Base-by-base conservation (phyloP, 768 basidiomycete species). In the Tricholoma sp. region DNA sequence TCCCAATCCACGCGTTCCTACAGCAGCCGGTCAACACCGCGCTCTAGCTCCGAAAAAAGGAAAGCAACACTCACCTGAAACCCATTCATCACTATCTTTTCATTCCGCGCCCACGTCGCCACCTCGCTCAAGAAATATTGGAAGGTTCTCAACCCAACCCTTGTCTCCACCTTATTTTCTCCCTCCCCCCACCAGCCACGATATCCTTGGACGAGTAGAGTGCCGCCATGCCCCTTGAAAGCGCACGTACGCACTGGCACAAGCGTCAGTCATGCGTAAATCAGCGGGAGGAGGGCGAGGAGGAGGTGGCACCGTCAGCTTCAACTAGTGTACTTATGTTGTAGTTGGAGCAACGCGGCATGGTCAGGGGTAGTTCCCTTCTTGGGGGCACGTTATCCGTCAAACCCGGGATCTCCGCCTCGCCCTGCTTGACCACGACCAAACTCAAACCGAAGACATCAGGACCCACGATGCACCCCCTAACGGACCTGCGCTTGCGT, bases 401-500 rank as follows among this genome's bases (percentile, higher is more conserved):
- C 53, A 99, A 77, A 28, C 93, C 95, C 24, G 94, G n/a, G n/a
- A n/a, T n/a, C n/a, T n/a, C n/a, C n/a, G n/a, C n/a, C n/a, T n/a
- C n/a, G n/a, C n/a, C n/a, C 78, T 97, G 89, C 83, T 97, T 98
- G 76, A 97, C 92, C 65, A 99, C 88, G 70, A 95, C 87, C 62
- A 95, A 79, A 50, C 91, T 89, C 62, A 99, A 84, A 59, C 97
- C 95, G 54, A 94, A 89, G 65, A 98, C 96, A 74, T 99, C 94
- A 68, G 93, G 83, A 62, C 91, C 94, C 70, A 98, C 91, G 75
- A 98, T 98, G 82, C 94, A 96, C 33, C 96, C 96, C 60, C 96
- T 91, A 60, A 99, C 92, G 66, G 95, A 97, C 78, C 98, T 98
- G 82, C 96, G 91, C 82, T 91, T 94, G 76, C 96, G 91, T 99